phyloP scores from a whole-genome alignment of 495 filamentous ascomycete species.

The Arthonia radiata region DNA sequence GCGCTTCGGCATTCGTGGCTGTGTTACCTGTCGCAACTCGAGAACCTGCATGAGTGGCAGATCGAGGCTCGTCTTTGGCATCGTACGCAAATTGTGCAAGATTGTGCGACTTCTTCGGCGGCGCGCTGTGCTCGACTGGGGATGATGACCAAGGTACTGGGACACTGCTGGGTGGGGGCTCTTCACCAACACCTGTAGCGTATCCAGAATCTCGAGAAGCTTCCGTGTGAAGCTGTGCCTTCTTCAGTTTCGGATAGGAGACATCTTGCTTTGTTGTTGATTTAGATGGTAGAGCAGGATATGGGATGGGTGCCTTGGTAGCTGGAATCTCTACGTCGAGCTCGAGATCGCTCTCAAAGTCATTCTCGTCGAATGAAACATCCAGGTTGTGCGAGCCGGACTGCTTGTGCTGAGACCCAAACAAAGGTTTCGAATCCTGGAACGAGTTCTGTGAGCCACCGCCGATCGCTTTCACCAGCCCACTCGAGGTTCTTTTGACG shows the following conservation, averaged over 20 bases:
- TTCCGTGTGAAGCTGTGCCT: conserved; percentile 3
- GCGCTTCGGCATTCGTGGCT: conserved; percentile 1
- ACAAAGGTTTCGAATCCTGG: conserved; percentile 4
- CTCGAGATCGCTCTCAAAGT: conserved; percentile 45
- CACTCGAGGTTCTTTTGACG: conserved; percentile 14
- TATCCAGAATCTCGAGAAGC: conserved; percentile 6
- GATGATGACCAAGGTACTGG: conserved; percentile 41
- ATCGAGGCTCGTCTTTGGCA: neutral
- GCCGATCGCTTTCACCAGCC: conserved; percentile 12
- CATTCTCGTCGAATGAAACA: conserved; percentile 32
- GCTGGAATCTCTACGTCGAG: conserved; percentile 30
- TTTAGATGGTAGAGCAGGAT: conserved; percentile 19
- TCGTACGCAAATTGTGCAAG: conserved; percentile 1
- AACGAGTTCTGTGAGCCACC: conserved; percentile 10
- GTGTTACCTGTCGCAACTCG: neutral
- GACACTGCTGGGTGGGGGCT: conserved; percentile 24
- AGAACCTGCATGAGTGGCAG: neutral
- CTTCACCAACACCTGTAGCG: neutral
- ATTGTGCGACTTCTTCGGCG: conserved; percentile 9
- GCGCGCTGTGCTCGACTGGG: conserved; percentile 23
- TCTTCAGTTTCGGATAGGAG: conserved; percentile 3
- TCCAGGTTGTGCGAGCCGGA: conserved; percentile 1
- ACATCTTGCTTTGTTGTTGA: conserved; percentile 8
- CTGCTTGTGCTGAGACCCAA: neutral
- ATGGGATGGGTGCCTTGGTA: conserved; percentile 16